These are phyloP conservation scores for Fistulinella prunicolor DNA, from an alignment of 768 basidiomycete species.

Conservation along the genomic window DNA sequence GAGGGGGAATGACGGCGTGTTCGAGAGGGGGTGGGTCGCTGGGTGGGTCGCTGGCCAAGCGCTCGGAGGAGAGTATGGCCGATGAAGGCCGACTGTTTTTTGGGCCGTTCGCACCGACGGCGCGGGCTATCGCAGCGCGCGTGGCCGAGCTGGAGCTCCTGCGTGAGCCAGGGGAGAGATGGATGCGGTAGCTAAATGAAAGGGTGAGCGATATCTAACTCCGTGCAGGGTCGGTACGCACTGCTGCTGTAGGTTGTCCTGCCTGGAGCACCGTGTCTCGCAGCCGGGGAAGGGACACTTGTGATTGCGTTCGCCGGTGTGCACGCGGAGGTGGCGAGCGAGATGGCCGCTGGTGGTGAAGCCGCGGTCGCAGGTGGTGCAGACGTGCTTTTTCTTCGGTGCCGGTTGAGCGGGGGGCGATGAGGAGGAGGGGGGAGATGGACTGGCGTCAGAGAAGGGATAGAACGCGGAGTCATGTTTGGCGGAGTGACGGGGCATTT, in stretches of 20 bases:
- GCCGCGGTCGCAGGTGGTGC: slow-evolving; percentile 66
- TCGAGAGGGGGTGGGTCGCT: slow-evolving; percentile 45
- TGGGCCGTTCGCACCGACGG: slow-evolving; percentile 27
- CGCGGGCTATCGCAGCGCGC: slow-evolving; percentile 54
- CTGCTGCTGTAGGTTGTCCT: slow-evolving; percentile 74
- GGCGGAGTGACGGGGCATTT: slow-evolving; percentile 32
- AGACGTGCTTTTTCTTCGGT: slow-evolving; percentile 51
- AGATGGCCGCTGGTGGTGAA: slow-evolving; percentile 91
- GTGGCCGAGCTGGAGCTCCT: slow-evolving; percentile 55
- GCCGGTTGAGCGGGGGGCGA: not conserved
- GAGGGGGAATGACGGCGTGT: slow-evolving; percentile 38
- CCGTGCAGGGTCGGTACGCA: slow-evolving; percentile 22
- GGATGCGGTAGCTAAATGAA: slow-evolving; percentile 66
- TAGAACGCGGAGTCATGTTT: slow-evolving; percentile 26
- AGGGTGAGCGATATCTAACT: slow-evolving; percentile 13
- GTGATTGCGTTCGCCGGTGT: slow-evolving; percentile 91
- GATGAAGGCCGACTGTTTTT: slow-evolving; percentile 27
- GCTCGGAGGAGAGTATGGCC: slow-evolving; percentile 25
- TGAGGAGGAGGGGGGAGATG: slow-evolving; percentile 15
- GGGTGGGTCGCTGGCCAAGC: slow-evolving; percentile 23
- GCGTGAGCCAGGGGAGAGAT: slow-evolving; percentile 76
- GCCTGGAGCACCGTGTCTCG: slow-evolving; percentile 84
- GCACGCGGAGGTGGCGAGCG: slow-evolving; percentile 82
- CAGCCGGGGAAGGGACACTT: slow-evolving; percentile 95
- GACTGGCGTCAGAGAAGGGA: slow-evolving; percentile 26